These are phyloP conservation scores for Pezicula neosporulosa DNA, from an alignment of 2,329 filamentous ascomycete genomes.

Conservation along the genomic window DNA sequence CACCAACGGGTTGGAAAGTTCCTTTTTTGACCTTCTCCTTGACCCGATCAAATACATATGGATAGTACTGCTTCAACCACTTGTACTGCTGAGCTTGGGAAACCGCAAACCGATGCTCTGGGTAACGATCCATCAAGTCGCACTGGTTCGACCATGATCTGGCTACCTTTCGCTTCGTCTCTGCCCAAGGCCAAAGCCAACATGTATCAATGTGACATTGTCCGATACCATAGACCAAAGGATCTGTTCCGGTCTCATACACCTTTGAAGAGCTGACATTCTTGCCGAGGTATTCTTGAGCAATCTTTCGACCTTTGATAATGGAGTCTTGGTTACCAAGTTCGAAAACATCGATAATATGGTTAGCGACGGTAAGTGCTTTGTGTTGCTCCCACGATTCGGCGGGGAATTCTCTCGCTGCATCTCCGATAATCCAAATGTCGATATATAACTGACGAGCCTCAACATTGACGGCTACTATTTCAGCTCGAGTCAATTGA, in stretches of 20 bases:
- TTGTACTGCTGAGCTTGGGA: constrained; percentile 98
- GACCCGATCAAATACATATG: constrained; percentile 83
- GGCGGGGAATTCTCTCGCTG: constrained; percentile 82
- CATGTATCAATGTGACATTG: constrained; percentile 98
- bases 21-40: constrained; percentile 88
- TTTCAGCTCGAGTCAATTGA: constrained; percentile 71
- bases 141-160: constrained; percentile 97
- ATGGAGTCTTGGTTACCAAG: constrained; percentile 76
- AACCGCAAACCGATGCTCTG: constrained; percentile 87
- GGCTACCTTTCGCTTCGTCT: constrained; percentile 94
- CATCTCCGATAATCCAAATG: constrained; percentile 94
- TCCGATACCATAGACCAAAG: constrained; percentile 83
- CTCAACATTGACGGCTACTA: constrained; percentile 83
- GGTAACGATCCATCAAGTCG: constrained; percentile 90
- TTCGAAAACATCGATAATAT: constrained; percentile 88
- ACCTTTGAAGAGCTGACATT: constrained; percentile 80
- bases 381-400: constrained; percentile 88
- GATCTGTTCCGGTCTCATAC: constrained; percentile 70
- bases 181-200: constrained; percentile 98
- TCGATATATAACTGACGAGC: constrained; percentile 84
- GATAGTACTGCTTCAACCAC: constrained; percentile 90
- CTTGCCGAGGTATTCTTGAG: constrained; percentile 75
- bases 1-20: constrained; percentile 90
- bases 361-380: constrained; percentile 78
- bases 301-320: constrained; percentile 75